A percentile compares a stretch with the other conserved stretches of the same genome.
Evolutionary conservation across 192 early-diverging fungal species (phyloP).

Genomic region (Coemansia sp.): DNA sequence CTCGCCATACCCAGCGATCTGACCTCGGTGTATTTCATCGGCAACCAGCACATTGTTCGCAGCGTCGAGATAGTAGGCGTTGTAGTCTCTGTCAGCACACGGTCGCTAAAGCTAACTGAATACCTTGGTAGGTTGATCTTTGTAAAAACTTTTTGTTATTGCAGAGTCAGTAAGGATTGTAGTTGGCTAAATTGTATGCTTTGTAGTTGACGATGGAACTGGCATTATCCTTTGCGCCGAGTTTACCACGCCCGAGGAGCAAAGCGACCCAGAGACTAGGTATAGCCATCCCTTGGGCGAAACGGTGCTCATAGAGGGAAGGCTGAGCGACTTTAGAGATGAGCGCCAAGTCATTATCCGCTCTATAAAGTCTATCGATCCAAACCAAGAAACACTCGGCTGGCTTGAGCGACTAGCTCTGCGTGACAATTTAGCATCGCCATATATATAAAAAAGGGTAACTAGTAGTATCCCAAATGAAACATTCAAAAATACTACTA

Average conservation of each 20-base stretch:
- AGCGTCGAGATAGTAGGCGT: constrained; percentile 50
- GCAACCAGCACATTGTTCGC: constrained; percentile 33
- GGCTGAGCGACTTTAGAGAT: constrained; percentile 28
- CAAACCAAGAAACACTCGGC: constrained; percentile 38
- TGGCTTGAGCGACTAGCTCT: constrained; percentile 50
- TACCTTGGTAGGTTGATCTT: constrained; percentile 26
- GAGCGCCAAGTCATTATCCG: constrained; percentile 40
- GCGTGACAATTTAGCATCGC: constrained; percentile 17
- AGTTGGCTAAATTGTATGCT: background rate
- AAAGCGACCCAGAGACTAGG: constrained; percentile 8
- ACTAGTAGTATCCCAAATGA: background rate
- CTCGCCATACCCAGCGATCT: constrained; percentile 23
- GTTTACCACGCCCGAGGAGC: constrained; percentile 36
- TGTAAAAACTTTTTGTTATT: background rate
- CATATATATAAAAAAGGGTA: constrained; percentile 1
- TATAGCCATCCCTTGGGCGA: constrained; percentile 22
- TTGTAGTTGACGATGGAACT: constrained; percentile 52
- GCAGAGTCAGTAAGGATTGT: background rate
- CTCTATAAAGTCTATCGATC: constrained; percentile 15
- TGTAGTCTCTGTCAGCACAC: constrained; percentile 32
- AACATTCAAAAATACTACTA: constrained; percentile 8
- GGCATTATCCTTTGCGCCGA: constrained; percentile 44
- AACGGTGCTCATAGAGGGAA: constrained; percentile 38
- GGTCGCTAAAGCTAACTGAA: constrained; percentile 26
- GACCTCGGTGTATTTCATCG: constrained; percentile 39